Evolutionary conservation across 805 yeast species (phyloP), one percentile per base, ranked within the genome.

Genomic region (Nakazawaea peltata): DNA sequence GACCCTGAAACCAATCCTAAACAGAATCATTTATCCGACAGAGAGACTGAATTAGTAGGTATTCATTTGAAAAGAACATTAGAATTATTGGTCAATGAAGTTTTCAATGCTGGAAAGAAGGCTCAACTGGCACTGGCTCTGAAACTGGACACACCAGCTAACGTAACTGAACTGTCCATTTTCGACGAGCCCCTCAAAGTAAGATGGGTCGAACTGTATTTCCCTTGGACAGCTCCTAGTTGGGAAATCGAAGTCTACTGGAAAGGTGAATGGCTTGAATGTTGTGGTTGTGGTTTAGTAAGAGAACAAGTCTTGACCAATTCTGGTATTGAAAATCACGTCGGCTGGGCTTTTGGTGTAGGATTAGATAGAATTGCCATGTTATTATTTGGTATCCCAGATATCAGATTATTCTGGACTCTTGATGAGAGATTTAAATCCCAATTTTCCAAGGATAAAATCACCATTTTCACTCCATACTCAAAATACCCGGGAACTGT

Each of bases 211-310:
- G 94, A 85, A 49, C 94, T 92, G 0, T 85, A 78, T 50, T 92
- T 92, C 63, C 98, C 98, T 3, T 92, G 97, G 97, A 92, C 98
- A 3, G 77, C 95, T 1, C 98, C 98, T 3, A 83, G 95, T 28
- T 92, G 95, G 94, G 97, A 92, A 51, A 86, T 94, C 46, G 98
- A 92, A 59, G 95, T 92, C 4, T 87, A 94, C 88, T 92, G 97
- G 97, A 84, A 87, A 53, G 94, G 92, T 34, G 94, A 88, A 46
- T 92, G 98, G 98, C 67, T 92, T 24, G 98, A 92, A 61, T 78
- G 95, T 54, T 85, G 95, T 50, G 98, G 98, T 0, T 85, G 95
- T 59, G 98, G 98, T 18, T 69, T 90, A 25, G 95, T 87, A 6
- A 77, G 76, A 45, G 81, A 85, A 45, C 76, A 75, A 33, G 94